Base-by-base conservation (phyloP, 1,284 basidiomycete genomes). In the Ganoderma leucocontextum region DNA sequence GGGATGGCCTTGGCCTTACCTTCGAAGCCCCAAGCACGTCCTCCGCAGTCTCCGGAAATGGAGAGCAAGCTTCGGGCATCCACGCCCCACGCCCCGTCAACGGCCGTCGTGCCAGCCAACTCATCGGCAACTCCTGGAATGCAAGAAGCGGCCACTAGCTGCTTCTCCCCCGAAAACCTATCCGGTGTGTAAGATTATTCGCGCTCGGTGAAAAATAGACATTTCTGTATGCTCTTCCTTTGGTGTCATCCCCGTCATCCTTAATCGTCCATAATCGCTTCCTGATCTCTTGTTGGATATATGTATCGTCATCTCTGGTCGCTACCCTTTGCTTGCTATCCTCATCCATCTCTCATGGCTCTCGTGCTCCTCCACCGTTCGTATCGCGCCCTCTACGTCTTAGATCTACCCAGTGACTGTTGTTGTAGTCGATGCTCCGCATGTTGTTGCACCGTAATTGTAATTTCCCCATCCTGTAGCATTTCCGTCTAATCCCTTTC, bases 71-170 rank as follows among this genome's bases (percentile, higher is more conserved):
- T n/a, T 59, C 71, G 7, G 69, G 62, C 4, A 76, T 76, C 6
- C 75, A 72, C 49, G 75, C 75, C 19, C 75, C 75, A 19, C 73
- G 72, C 12, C 72, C 75, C 10, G 66, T 74, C 35, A 70, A 60
- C 42, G 74, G 75, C 62, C 72, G 71, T 13, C 65, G 64, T 5
- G 66, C 69, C 41, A 70, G 71, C 59, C 58, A 60, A 22, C 59
- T 76, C 52, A 71, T 76, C 61, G 65, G 64, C 35, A 62, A 60
- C 8, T 60, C 68, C 0, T 74, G 68, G 71, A 68, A 39, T 33
- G 60, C 64, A 19, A 68, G 72, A 25, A 68, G 63, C 36, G 66
- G 67, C 33, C 66, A 42, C 10, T 72, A 64, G 66, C 22, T 41
- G 10, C 58, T 36, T n/a, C 6, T 49, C 57, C 17, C 6, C 12